Evolutionary conservation across 2,329 filamentous ascomycete species (phyloP), one percentile per base, ranked within the genome.

Genomic region (Fusarium sterilihyphosum): DNA sequence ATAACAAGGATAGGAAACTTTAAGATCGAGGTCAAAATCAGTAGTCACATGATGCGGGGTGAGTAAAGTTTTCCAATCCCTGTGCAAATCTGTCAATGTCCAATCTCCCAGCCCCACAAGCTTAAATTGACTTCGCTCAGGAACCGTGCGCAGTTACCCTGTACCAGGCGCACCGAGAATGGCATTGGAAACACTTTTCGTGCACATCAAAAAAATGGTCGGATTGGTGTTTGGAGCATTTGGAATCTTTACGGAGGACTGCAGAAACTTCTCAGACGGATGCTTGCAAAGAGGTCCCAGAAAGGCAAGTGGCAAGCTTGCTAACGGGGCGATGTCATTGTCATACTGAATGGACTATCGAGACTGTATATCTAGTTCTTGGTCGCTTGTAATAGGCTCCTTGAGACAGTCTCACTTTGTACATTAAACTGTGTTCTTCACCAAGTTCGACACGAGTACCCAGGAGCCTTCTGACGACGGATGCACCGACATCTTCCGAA

Each of bases 291-390:
- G 41, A 17, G n/a, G 9, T 24, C 1, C 16, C 14, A 17, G n/a
- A 43, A n/a, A 24, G 16, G 9, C n/a, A 17, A 0, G 4, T 17
- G 6, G 22, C 14, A 24, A 1, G 9, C 22, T 43, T 2, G 22
- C 22, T 24, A 14, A 11, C 14, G 8, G 41, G 8, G 14, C 14
- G 8, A 43, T 17, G 14, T 5, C 3, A 1, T 24, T 9, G 6
- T 24, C 5, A 10, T 10, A 6, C 0, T 17, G 5, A 43, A 43
- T 11, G 8, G 1, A 3, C n/a, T 2, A 16, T n/a, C 14, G 3
- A 43, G n/a, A 11, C 3, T 24, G n/a, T 6, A 43, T 24, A 17
- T 2, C 6, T 4, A 17, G 6, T 14, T 24, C 14, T 17, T 17
- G 6, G 41, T 24, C 3, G 5, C 5, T 17, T 17, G n/a, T 0